Evolutionary conservation across 176 grass and related monocot species (phyloP), one percentile per base, ranked within the genome.

Genomic region (Puccinellia tenuiflora): DNA sequence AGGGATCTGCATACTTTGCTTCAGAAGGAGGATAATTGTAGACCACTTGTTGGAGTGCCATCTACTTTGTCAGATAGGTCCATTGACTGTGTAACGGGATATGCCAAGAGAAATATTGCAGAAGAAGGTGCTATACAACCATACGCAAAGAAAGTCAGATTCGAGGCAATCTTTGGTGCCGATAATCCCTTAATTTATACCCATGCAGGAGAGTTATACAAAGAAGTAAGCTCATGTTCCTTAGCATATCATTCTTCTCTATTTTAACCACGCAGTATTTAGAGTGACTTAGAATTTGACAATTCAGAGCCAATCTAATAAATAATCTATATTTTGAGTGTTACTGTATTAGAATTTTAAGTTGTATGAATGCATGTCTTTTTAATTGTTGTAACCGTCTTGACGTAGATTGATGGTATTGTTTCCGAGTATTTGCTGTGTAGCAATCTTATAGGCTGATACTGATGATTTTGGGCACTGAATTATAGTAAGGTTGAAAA

Each of bases 201-300:
- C 53, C 9, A 66, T 35, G 37, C 64, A n/a, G 53, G 56, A 72
- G 83, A 79, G 2, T 76, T 89, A 47, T 81, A 5, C 24, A 52
- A 69, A 77, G 78, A 85, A 35, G 88, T 89, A 89, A 85, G 83
- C 57, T 81, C 29, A 28, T 50, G 17, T 45, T 61, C 39, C 53
- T 50, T 64, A 63, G 14, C 16, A 16, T 68, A 18, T 46, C 5
- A 20, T 73, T 72, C 6, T 88, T 83, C 52, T 31, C 30, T 71
- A 26, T 35, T 39, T 88, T 34, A 25, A 54, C 70, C 31, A 63
- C 1, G 0, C 35, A 40, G 22, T 40, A 37, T 29, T 78, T 72
- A 63, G 12, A 68, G 2, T 30, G 18, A 62, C 14, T 75, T 75
- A 22, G 53, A 42, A 47, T 83, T 29, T 61, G 53, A 42, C 35